phyloP scores from a whole-genome alignment of 345 rosid species.

The Chamaenerion angustifolium region DNA sequence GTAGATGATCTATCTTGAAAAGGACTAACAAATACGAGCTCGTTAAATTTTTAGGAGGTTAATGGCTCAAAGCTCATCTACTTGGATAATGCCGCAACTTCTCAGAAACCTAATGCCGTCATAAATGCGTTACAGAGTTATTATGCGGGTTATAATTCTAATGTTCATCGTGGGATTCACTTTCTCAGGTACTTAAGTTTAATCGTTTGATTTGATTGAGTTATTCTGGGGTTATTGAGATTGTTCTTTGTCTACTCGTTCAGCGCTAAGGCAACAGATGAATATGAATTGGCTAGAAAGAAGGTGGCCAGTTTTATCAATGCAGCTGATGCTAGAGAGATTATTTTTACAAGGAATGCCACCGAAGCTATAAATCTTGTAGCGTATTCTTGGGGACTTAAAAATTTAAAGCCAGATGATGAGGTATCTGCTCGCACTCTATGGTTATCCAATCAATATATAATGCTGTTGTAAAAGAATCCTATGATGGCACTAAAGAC shows the following conservation, averaged over 20 bases:
- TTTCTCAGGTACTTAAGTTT: slow-evolving; percentile 45
- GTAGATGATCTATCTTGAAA: too few relatives aligned
- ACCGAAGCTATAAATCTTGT: slow-evolving; percentile 96
- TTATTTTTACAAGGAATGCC: slow-evolving; percentile 85
- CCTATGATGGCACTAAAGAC: slow-evolving; percentile 65
- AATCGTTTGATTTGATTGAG: too few relatives aligned
- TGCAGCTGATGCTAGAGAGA: slow-evolving; percentile 36
- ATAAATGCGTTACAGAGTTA: slow-evolving; percentile 61
- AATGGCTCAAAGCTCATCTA: slow-evolving; percentile 78
- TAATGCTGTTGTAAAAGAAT: too few relatives aligned
- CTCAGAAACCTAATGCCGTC: slow-evolving; percentile 73
- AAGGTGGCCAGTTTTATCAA: slow-evolving; percentile 77
- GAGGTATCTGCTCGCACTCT: slow-evolving; percentile 33
- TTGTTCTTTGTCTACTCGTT: slow-evolving; percentile 1
- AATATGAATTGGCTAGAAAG: slow-evolving; percentile 77
- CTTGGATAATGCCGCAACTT: slow-evolving; percentile 94
- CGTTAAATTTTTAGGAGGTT: slow-evolving; percentile 29
- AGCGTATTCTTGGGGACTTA: slow-evolving; percentile 76
- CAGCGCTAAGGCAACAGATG: slow-evolving; percentile 90
- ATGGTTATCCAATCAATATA: too few relatives aligned
- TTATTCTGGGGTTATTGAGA: neutral
- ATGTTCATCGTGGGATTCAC: slow-evolving; percentile 84
- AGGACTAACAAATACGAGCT: too few relatives aligned
- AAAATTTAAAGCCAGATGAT: slow-evolving; percentile 54
- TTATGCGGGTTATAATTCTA: slow-evolving; percentile 66